Base-by-base conservation (phyloP, 768 basidiomycete species). In the Suillus luteus region DNA sequence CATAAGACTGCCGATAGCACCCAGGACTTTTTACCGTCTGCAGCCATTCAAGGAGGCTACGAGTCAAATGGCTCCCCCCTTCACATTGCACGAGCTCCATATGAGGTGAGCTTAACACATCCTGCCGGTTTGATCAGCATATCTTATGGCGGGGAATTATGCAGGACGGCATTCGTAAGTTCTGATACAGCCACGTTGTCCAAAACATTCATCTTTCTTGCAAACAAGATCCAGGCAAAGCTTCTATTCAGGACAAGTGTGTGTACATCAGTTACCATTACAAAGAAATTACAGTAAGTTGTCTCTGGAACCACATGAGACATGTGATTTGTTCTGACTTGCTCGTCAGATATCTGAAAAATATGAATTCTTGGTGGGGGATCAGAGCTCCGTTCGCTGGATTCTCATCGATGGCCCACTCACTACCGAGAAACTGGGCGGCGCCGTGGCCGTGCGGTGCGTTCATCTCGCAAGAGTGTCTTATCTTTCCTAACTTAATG, bases 361-460 rank as follows among this genome's bases (percentile, higher is more conserved):
- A 61, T 69, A 62, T 76, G 75, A 64, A 72, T 69, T 35, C 85
- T 76, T 70, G 15, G 41, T 43, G 41, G 41, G 41, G 6, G 6
- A 43, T 43, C 6, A 43, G 41, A 43, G 17, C 17, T 43, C 71
- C 85, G 85, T 68, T 37, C 70, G 52, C 65, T 64, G 61, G 62
- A 15, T 38, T 12, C 33, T 35, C 17, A 43, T 61, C 33, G 10
- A 51, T 8, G 60, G 60, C 11, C 24, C 9, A 9, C 11, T 61
- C 33, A 31, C 60, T 48, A 33, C 27, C 11, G 43, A 27, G 44
- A 61, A 51, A 22, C 44, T 61, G 46, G 59, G 59, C 19, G 60
- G 60, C 38, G 43, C 60, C 51, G 51, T 11, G 9, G 41, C 35
- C 33, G 60, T 61, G 19, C 12, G 44, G 60, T 61, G 38, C 38